Conservation (phyloP, 306 rosid genomes). For the Macrotyloma uniflorum region DNA sequence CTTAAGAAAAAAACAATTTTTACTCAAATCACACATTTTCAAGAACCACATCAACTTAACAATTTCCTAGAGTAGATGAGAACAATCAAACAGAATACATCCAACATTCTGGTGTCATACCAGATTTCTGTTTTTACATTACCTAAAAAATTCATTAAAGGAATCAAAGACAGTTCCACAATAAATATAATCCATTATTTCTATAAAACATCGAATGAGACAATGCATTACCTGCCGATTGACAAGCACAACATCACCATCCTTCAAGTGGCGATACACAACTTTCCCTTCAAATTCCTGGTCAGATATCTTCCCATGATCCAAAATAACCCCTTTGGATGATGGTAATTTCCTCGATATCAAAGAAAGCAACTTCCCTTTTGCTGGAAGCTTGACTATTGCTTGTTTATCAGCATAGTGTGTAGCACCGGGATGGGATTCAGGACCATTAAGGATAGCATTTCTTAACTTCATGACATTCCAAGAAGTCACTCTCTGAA, state of each 20-base stretch:
- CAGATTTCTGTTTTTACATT: neutral
- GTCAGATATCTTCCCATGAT: slow-evolving; percentile 62
- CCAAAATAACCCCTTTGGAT: slow-evolving; percentile 71
- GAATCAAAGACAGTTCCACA: neutral
- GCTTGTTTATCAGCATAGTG: slow-evolving; percentile 67
- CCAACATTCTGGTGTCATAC: neutral
- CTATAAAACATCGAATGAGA: slow-evolving; percentile 31
- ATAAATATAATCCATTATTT: neutral
- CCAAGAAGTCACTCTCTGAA: slow-evolving; percentile 94
- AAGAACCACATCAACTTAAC: neutral
- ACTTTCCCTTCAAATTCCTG: slow-evolving; percentile 79
- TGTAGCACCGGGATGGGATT: slow-evolving; percentile 90
- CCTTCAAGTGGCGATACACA: slow-evolving; percentile 88
- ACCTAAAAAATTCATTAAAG: neutral
- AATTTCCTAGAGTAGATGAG: slow-evolving; percentile 3
- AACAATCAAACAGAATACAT: slow-evolving; percentile 3
- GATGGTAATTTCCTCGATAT: slow-evolving; percentile 74
- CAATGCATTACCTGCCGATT: slow-evolving; percentile 79
- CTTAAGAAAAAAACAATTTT: neutral
- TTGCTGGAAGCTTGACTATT: slow-evolving; percentile 49
- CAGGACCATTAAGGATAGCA: slow-evolving; percentile 78
- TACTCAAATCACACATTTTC: neutral
- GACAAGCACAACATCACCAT: slow-evolving; percentile 95
- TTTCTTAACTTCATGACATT: slow-evolving; percentile 71
- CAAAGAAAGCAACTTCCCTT: slow-evolving; percentile 49